Evolutionary conservation across 768 basidiomycete species (phyloP), one percentile per base, ranked within the genome.

Genomic region (Termitomyces sp.): DNA sequence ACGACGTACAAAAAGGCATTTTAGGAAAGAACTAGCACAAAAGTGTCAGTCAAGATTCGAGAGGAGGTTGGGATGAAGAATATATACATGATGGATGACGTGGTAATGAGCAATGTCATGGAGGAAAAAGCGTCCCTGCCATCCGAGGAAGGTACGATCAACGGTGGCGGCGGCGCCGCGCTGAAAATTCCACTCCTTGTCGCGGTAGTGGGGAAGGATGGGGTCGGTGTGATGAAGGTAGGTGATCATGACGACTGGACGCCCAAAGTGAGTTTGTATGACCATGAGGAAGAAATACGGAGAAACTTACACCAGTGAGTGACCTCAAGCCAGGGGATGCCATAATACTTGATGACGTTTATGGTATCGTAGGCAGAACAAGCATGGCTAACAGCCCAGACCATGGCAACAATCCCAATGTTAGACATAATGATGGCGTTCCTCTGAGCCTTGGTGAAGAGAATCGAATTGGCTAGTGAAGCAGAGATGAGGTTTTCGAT

Each of bases 151-250:
- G 55, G 74, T 60, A 28, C 82, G 70, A 65, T 86, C 83, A 23
- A 84, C 74, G 4, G 84, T 85, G 1, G 82, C 78, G 21, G 81
- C 79, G 21, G 84, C 84, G 1, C 84, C 84, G 10, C 83, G 81
- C 57, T 79, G 78, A 68, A 78, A 83, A 62, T 76, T 82, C 83
- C 84, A 86, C 56, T 73, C 75, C 50, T 70, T 73, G 38, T 74
- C 73, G 47, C 83, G 80, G 64, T 83, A 86, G 61, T 85, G 83
- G 3, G 84, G 83, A 17, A 84, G 64, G 0, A 63, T 62, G 1
- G 79, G 76, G 61, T 83, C 82, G n/a, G 85, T 84, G 70, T 86
- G 85, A 62, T 85, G 85, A 5, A 86, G 74, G 62, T 84, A 83
- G 5, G 82, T 83, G 65, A 80, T 78, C 79, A 79, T 77, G 61